A percentile compares a stretch with the other conserved stretches of the same genome.
Conservation (phyloP, 202 grass and related monocot genomes). For the Panicum hallii region DNA sequence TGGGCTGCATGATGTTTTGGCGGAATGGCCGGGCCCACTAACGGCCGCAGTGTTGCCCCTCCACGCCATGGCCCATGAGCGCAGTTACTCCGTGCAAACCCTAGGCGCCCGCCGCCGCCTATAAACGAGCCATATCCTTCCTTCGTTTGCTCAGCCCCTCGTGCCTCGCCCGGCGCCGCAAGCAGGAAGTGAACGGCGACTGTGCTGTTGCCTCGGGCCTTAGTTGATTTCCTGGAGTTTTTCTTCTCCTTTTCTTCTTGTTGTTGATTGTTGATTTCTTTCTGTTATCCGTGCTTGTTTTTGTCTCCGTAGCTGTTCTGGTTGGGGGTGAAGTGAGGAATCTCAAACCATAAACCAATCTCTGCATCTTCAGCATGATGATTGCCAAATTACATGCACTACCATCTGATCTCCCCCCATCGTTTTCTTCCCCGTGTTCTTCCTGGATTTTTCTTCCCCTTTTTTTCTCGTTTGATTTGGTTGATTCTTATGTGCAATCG, state of each 20-base stretch:
- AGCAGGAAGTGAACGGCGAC: not conserved
- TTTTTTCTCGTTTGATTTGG: not conserved
- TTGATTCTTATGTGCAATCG: conserved; percentile 31
- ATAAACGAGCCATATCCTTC: not conserved
- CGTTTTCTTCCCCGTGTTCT: rapidly evolving
- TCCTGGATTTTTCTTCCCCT: not conserved
- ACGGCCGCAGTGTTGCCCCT: too few relatives aligned
- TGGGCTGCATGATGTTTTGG: not conserved
- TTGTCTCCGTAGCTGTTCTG: too few relatives aligned
- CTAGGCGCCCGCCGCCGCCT: not conserved
- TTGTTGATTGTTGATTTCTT: not conserved
- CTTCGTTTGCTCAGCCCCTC: not conserved
- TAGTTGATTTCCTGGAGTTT: not conserved
- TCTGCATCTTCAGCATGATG: conserved; percentile 59
- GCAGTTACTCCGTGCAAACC: not conserved
- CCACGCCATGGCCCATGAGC: not conserved
- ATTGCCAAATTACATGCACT: conserved; percentile 58
- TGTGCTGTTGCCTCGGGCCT: not conserved
- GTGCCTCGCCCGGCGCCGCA: not conserved
- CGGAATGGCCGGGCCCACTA: too few relatives aligned
- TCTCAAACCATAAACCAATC: conserved; percentile 53
- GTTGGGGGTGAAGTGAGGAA: conserved; percentile 47
- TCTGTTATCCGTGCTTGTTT: not conserved
- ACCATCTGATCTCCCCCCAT: conserved; percentile 58
- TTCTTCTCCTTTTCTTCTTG: too few relatives aligned